Evolutionary conservation across 306 rosid species (phyloP), one percentile per base, ranked within the genome.

Genomic region (Lotus japonicus): DNA sequence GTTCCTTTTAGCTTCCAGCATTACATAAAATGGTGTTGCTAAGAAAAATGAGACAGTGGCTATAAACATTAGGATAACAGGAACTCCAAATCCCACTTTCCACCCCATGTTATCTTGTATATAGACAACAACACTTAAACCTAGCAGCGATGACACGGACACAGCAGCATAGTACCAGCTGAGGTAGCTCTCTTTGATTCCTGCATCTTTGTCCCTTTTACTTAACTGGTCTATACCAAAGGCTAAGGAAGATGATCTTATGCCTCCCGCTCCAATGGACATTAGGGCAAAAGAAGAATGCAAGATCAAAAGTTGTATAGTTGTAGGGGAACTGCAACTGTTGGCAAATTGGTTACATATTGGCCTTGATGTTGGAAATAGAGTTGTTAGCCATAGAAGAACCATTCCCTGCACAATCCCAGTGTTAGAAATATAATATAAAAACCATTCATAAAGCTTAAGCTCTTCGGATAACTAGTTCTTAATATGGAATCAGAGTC

Each of bases 351-450:
- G 62, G 46, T 57, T 11, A 49, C 74, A 75, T 13, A 36, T 12
- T 56, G 73, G 69, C 38, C 72, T 58, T 66, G 68, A 21, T 44
- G 13, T 2, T 48, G 83, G 79, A 18, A 84, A 64, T 71, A 77
- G 41, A 26, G 85, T 58, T 16, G 88, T 80, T 67, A 38, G 62
- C 85, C 88, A 84, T 9, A 83, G 46, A 38, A 83, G 69, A 36
- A 57, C 6, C 74, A 75, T 67, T 16, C 80, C 80, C 80, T 75
- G 46, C 41, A 12, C 51, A 48, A 62, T 8, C 41, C 39, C 53
- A 42, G 44, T 18, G 13, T 26, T 26, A 26, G 31, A 2, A 26
- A 26, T 26, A 26, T 26, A 2, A 26, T 26, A 26, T 26, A 26
- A 26, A 26, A 26, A 26, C 31, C 31, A 26, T 26, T 26, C 31